Evolutionary conservation across 2,329 filamentous ascomycete species (phyloP).

Genomic region (Xylariaceae sp.): DNA sequence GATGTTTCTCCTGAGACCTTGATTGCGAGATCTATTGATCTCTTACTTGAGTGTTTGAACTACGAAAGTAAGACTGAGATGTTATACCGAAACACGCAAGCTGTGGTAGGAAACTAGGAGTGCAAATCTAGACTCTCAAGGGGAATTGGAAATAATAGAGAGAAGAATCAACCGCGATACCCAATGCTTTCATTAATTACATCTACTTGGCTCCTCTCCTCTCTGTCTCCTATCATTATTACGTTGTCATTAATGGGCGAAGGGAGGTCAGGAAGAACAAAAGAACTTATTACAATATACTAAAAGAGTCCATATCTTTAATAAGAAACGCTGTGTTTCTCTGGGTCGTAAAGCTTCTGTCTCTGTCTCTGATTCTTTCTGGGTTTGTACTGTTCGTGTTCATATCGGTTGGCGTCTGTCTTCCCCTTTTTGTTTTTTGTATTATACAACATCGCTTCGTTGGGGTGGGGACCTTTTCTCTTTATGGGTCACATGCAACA

Average conservation of each 20-base stretch:
- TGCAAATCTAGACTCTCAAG: too few relatives aligned
- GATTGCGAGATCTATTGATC: neutral
- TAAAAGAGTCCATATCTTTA: slow-evolving; percentile 27
- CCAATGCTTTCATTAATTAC: too few relatives aligned
- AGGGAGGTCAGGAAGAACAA: slow-evolving; percentile 12
- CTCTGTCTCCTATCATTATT: too few relatives aligned
- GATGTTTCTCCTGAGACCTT: too few relatives aligned
- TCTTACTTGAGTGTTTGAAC: neutral
- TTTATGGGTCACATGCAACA: slow-evolving; percentile 4
- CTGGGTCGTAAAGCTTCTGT: slow-evolving; percentile 20
- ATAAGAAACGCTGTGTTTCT: too few relatives aligned
- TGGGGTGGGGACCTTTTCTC: slow-evolving; percentile 14
- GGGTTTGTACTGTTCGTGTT: neutral
- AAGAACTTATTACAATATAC: slow-evolving; percentile 31
- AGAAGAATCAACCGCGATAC: too few relatives aligned
- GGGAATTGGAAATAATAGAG: too few relatives aligned
- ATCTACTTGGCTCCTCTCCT: too few relatives aligned
- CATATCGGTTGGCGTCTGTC: too few relatives aligned
- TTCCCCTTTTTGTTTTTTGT: slow-evolving; percentile 2
- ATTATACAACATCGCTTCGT: slow-evolving; percentile 9
- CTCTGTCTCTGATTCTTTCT: slow-evolving; percentile 4
- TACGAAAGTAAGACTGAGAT: neutral
- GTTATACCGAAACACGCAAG: too few relatives aligned
- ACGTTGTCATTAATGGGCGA: too few relatives aligned
- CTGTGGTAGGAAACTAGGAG: too few relatives aligned